Base-by-base conservation (phyloP, 495 filamentous ascomycete genomes). In the Annulohypoxylon bovei region DNA sequence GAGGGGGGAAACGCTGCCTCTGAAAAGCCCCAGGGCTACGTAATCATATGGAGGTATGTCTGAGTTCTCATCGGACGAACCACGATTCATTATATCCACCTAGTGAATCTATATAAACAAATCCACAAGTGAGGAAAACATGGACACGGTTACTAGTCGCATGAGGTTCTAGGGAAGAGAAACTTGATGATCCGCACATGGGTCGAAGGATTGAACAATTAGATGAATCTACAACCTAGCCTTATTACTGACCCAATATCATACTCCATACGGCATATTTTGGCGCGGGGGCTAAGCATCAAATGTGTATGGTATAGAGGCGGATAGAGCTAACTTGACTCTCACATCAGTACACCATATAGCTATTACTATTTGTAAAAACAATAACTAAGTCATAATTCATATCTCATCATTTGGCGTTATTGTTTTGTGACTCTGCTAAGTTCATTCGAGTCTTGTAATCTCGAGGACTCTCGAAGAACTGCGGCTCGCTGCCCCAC, bases 381-480 rank as follows among this genome's bases (percentile, higher is more conserved):
- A 46, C 4, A 14, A 49, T 40, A 62, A 32, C 30, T 18, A 9
- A 18, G 16, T 56, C 57, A 25, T 57, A 27, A n/a, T 39, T 71
- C 62, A 47, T 59, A n/a, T 35, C 35, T 74, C 71, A 69, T 74
- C 46, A 56, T 28, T 71, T 73, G 27, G 33, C n/a, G 23, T 66
- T 67, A 33, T 23, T 47, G 54, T 57, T 67, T 39, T 63, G 52
- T 42, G 60, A 3, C 30, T 81, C 82, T 67, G 81, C 80, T 47
- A 81, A 80, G 70, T 81, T 82, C 67, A 79, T 74, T 65, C 92
- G 80, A 30, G 77, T 91, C 84, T 99, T 99, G 77, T 92, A 99
- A 47, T 91, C 91, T 58, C 93, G 84, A 30, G 94, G 95, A 78
- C 88, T 95, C 80, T 97, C 93, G 62, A 88, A 87, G 42, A 82